phyloP scores from a whole-genome alignment of 2,329 filamentous ascomycete genomes.

The Dactylellina leptospora region DNA sequence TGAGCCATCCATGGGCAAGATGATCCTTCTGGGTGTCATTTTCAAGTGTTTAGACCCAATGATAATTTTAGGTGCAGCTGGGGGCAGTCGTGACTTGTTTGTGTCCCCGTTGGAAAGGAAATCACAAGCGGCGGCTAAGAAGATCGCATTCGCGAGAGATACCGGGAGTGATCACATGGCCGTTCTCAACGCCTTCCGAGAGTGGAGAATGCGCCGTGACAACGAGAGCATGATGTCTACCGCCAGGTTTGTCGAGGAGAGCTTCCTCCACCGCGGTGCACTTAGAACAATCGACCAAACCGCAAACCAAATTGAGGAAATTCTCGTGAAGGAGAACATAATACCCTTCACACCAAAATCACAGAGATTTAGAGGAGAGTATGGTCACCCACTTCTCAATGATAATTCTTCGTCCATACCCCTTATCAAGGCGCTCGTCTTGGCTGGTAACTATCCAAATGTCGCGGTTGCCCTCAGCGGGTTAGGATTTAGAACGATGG shows the following conservation, averaged over 20 bases:
- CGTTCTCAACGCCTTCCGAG: constrained; percentile 62
- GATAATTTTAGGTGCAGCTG: constrained; percentile 62
- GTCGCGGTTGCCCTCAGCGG: constrained; percentile 59
- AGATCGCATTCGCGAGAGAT: constrained; percentile 58
- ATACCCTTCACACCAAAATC: constrained; percentile 57
- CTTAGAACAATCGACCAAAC: constrained; percentile 60
- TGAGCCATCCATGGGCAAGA: constrained; percentile 63
- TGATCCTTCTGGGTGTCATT: constrained; percentile 65
- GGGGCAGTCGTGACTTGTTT: constrained; percentile 59
- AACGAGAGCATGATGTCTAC: constrained; percentile 58
- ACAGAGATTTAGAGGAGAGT: constrained; percentile 50
- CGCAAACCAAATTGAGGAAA: constrained; percentile 60
- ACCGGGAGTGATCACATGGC: constrained; percentile 64
- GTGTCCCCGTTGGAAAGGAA: constrained; percentile 56
- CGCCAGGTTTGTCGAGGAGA: constrained; percentile 57
- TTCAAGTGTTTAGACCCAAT: constrained; percentile 66
- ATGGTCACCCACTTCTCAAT: constrained; percentile 61
- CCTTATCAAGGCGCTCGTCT: constrained; percentile 64
- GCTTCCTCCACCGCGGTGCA: constrained; percentile 59
- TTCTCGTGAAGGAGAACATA: constrained; percentile 59
- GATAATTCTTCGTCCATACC: constrained; percentile 61
- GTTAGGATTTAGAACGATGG: constrained; percentile 55
- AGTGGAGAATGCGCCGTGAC: constrained; percentile 59
- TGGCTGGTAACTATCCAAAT: constrained; percentile 63
- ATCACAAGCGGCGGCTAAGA: constrained; percentile 56